Evolutionary conservation across 1,284 basidiomycete genomes (phyloP).

Genomic region (Paramarasmius palmivorus): DNA sequence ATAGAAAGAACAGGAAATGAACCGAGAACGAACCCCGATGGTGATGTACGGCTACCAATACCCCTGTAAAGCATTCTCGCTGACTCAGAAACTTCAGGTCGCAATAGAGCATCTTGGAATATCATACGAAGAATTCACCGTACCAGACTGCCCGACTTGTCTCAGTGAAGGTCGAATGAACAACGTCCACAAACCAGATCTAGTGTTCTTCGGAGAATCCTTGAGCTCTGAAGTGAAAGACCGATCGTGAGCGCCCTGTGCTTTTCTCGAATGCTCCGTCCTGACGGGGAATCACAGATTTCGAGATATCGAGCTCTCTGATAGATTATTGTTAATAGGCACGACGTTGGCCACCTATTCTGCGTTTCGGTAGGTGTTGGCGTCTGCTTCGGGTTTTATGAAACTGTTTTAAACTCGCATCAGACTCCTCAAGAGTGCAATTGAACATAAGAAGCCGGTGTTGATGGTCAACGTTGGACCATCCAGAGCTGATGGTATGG

Average conservation of each 20-base stretch:
- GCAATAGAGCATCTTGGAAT: slow-evolving; percentile 71
- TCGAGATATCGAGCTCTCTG: slow-evolving; percentile 57
- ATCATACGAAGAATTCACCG: slow-evolving; percentile 74
- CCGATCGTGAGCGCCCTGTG: slow-evolving; percentile 58
- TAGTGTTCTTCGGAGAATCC: slow-evolving; percentile 90
- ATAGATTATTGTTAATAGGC: slow-evolving; percentile 78
- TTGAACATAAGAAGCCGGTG: slow-evolving; percentile 74
- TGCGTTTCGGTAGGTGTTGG: slow-evolving; percentile 67
- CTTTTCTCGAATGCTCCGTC: slow-evolving; percentile 1
- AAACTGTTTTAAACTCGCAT: slow-evolving; percentile 1
- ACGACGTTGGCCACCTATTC: slow-evolving; percentile 92
- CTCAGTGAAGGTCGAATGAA: slow-evolving; percentile 52
- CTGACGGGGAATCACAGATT: slow-evolving; percentile 42
- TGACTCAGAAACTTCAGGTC: slow-evolving; percentile 46
- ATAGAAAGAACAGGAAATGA: slow-evolving; percentile 63
- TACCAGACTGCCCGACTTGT: slow-evolving; percentile 77
- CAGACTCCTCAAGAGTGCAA: slow-evolving; percentile 80
- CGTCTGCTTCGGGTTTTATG: neutral
- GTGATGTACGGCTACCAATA: slow-evolving; percentile 62
- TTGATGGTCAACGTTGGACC: slow-evolving; percentile 86
- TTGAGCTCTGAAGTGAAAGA: slow-evolving; percentile 64
- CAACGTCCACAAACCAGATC: slow-evolving; percentile 74
- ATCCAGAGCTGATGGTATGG: slow-evolving; percentile 78
- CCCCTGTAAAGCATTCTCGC: neutral
- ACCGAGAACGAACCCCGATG: slow-evolving; percentile 87